phyloP scores from a whole-genome alignment of 2,329 filamentous ascomycete species.

The Stachybotrys elegans region DNA sequence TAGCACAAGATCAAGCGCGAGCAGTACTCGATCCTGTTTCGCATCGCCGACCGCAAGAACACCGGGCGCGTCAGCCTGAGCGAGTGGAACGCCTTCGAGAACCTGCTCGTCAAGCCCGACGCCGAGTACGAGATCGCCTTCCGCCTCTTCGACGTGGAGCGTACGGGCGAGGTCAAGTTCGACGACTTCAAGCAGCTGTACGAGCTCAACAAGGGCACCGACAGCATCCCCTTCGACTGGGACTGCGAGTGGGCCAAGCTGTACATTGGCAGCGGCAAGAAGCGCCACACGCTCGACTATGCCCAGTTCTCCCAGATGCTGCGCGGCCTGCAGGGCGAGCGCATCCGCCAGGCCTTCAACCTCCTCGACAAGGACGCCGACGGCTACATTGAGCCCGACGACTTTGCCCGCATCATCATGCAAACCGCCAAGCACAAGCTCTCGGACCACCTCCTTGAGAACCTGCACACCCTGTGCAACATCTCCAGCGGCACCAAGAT shows the following conservation, averaged over 20 bases:
- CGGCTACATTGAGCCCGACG: slow-evolving; percentile 90
- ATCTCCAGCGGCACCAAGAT: slow-evolving; percentile 89
- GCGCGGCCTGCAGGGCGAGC: slow-evolving; percentile 90
- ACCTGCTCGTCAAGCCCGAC: slow-evolving; percentile 87
- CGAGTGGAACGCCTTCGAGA: slow-evolving; percentile 93
- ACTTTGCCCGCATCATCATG: slow-evolving; percentile 94
- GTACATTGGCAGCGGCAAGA: slow-evolving; percentile 84
- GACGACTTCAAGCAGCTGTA: slow-evolving; percentile 82
- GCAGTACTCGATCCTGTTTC: slow-evolving; percentile 91
- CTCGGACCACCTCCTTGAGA: slow-evolving; percentile 88
- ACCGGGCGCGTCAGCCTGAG: slow-evolving; percentile 69
- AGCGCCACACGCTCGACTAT: slow-evolving; percentile 89
- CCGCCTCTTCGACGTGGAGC: slow-evolving; percentile 85
- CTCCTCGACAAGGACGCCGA: slow-evolving; percentile 86
- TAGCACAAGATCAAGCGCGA: slow-evolving; percentile 97
- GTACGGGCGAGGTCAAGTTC: slow-evolving; percentile 81
- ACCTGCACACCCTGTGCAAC: slow-evolving; percentile 90
- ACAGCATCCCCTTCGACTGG: slow-evolving; percentile 93
- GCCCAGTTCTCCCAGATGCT: slow-evolving; percentile 98
- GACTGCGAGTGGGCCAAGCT: slow-evolving; percentile 93
- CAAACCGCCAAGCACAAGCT: slow-evolving; percentile 94
- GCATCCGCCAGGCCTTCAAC: slow-evolving; percentile 92
- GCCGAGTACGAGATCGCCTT: slow-evolving; percentile 99
- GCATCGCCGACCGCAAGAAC: slow-evolving; percentile 76
- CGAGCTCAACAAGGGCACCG: slow-evolving; percentile 79